Evolutionary conservation across 768 basidiomycete genomes (phyloP), one percentile per base, ranked within the genome.

Genomic region (Russula abietina): DNA sequence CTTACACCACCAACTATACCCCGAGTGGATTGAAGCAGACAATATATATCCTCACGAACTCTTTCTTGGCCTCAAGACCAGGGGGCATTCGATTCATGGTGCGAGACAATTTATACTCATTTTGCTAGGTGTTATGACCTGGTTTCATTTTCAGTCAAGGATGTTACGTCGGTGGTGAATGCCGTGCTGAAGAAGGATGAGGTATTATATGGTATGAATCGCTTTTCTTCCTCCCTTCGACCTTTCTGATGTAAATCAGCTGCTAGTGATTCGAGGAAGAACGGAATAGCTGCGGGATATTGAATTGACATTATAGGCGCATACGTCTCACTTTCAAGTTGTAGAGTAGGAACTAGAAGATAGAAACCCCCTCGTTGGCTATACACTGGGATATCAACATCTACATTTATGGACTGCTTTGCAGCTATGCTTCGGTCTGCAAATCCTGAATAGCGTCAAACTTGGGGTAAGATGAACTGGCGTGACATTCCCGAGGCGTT

Each of bases 201-300:
- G 8, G 74, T 70, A 50, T 78, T 93, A 30, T 89, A 80, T 65
- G 89, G 90, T 89, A 67, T 52, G 85, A 26, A 26, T 32, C 39
- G 17, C 7, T 14, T 45, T 30, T 16, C n/a, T 54, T 36, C 28
- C 51, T 17, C 30, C 45, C 33, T 3, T 30, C 19, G 39, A 12
- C 39, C 14, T 51, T 68, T 33, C 67, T 52, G 38, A 45, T 38
- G 19, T 41, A 28, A 28, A 41, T 49, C 67, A 89, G 93, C 91
- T 64, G 88, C 91, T 10, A 92, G 90, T 71, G 94, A 97, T 74
- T 92, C 90, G 22, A 82, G 93, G 71, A 96, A 95, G 78, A 89
- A 93, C 66, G 93, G 93, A n/a, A 81, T 93, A 46, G 90, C 94
- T 5, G 85, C 89, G 52, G 94, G 89, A 3, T 95, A 94, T 74